Base-by-base conservation (phyloP, 306 rosid species). In the Citrullus amarus region DNA sequence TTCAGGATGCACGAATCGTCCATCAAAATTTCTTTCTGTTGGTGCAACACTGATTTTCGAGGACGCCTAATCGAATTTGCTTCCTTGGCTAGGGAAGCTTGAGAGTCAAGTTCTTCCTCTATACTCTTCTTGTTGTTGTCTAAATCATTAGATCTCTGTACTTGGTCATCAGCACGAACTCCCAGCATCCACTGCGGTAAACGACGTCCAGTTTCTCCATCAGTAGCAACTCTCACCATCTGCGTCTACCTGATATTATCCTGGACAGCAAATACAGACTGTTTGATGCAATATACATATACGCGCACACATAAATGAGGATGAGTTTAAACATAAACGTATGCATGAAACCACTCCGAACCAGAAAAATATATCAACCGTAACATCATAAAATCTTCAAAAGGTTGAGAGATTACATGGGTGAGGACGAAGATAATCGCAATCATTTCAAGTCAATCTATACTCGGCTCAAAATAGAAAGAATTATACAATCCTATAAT, bases 161-260 rank as follows among this genome's bases (percentile, higher is more conserved):
- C 76, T 41, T 78, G 84, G 80, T 34, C 84, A 34, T 86, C 82
- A 57, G 60, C 81, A 67, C 81, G 86, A 50, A 75, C 82, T 56
- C 86, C 89, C 84, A 88, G 79, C 94, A 93, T 90, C 98, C 98
- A 90, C 59, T 82, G 51, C 0, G 97, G 97, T 83, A 94, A 81
- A 38, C 87, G 89, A 13, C 98, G 91, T 18, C 85, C 83, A 59
- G 78, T 81, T 82, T 88, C 88, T 82, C 83, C 88, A 36, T 46
- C 84, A 76, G 80, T 60, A 79, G 51, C 58, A 81, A 73, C 80
- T 63, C 81, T 81, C 38, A 75, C 63, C 86, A 87, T 79, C 78
- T 81, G 68, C 51, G 50, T 25, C 34, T 16, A 55, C 34, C 70
- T 51, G 32, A 43, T 78, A n/a, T 39, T 25, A 22, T 51, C 73